phyloP scores from a whole-genome alignment of 371 early-diverging fungal genomes.

The Rhizomucor pusillus region DNA sequence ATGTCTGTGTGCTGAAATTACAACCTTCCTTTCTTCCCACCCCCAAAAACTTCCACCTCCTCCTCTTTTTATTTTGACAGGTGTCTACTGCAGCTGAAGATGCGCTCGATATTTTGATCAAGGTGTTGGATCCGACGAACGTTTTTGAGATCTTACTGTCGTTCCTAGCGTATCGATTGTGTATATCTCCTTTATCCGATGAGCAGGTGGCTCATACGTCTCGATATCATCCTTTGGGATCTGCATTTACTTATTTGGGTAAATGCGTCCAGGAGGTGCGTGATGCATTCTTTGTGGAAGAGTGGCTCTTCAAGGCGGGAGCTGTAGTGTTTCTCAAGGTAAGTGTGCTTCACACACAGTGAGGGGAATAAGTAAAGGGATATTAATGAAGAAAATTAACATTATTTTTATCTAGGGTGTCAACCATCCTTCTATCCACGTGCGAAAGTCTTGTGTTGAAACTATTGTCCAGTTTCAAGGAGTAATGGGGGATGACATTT shows the following conservation, averaged over 20 bases:
- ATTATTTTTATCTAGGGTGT: conserved; percentile 26
- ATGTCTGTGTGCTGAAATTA: too few relatives aligned
- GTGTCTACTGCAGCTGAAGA: conserved; percentile 48
- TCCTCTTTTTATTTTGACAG: conserved; percentile 13
- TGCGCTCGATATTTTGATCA: conserved; percentile 41
- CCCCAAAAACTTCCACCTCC: neutral
- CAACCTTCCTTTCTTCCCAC: neutral
- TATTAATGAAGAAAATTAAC: neutral
- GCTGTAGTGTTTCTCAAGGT: conserved; percentile 42
- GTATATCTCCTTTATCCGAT: conserved; percentile 22
- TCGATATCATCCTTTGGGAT: conserved; percentile 42
- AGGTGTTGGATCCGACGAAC: conserved; percentile 34
- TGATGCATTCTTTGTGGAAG: conserved; percentile 37
- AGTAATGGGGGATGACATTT: conserved; percentile 40
- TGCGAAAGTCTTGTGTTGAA: conserved; percentile 48
- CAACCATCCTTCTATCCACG: conserved; percentile 37
- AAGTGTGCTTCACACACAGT: conserved; percentile 6
- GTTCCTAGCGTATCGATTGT: conserved; percentile 31
- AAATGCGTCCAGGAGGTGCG: conserved; percentile 40
- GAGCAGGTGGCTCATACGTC: conserved; percentile 1
- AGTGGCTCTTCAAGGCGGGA: conserved; percentile 40
- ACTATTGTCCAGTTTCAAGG: conserved; percentile 50
- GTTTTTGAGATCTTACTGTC: conserved; percentile 45
- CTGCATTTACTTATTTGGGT: conserved; percentile 47
- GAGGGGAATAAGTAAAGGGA: neutral